Base-by-base conservation (phyloP, 129 eudicot genomes). In the Ambrosia artemisiifolia region DNA sequence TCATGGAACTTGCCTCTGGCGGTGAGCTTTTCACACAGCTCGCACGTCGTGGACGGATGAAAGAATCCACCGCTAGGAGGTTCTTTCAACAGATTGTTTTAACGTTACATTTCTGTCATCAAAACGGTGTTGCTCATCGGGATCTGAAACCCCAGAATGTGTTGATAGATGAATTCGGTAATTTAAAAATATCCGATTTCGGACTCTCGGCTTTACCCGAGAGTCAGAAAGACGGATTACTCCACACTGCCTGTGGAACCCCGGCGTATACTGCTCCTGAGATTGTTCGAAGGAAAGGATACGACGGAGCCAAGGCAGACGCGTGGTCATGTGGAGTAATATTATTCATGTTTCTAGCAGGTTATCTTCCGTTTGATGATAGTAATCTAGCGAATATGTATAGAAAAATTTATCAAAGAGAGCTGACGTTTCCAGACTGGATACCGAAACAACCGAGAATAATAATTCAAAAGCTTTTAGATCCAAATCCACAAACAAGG, bases 261-360 rank as follows among this genome's bases (percentile, higher is more conserved):
- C 87, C 87, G 20, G 83, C 81, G 2, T 83, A 79, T 36, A 79
- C 76, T 9, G 84, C 84, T 10, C 87, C 87, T 11, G 87, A 83
- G 63, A 81, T 83, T 2, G 74, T 83, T 10, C 72, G 79, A 20
- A 53, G 82, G 61, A 75, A 42, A 70, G 84, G 87, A 0, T 83
- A 83, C 30, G 87, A 82, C 46, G 98, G 98, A 7, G 68, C 82
- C 0, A 87, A 89, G 70, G 96, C 96, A 3, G 98, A 93, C 65
- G 95, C 96, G 8, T 93, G 92, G 92, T 89, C 98, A 2, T 93
- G 98, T 35, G 98, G 98, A 34, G 84, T 93, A 1, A 84, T 93
- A 11, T 42, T 93, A 32, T 93, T 83, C 43, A 83, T 80, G 0
- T 78, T 89, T 20, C 53, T 93, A 1, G 84, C 88, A 0, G 98